These are phyloP conservation scores for Rhizomucor miehei DNA, from an alignment of 371 early-diverging fungal species.

Conservation along the genomic window DNA sequence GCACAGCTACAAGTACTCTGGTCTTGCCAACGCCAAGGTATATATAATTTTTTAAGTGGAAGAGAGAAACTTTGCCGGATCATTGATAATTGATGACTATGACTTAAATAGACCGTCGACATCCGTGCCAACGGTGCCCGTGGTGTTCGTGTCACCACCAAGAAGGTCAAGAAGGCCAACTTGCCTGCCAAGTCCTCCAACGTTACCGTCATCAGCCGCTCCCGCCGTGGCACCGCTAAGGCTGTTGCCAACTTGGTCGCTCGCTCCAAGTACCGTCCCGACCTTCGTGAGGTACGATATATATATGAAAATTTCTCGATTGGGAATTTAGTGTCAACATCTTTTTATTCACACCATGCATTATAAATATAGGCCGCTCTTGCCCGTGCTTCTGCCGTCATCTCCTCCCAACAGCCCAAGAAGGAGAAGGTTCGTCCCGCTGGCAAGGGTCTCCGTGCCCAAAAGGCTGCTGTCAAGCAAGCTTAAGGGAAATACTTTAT, in stretches of 20 bases:
- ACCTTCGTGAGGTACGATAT: slow-evolving; percentile 64
- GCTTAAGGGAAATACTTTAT: slow-evolving; percentile 12
- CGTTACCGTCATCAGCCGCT: slow-evolving; percentile 61
- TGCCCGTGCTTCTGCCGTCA: slow-evolving; percentile 77
- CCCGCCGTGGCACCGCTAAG: slow-evolving; percentile 69
- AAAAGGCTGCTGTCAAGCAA: slow-evolving; percentile 40
- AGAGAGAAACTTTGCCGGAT: not conserved
- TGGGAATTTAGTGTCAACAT: not conserved
- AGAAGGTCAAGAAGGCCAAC: slow-evolving; percentile 59
- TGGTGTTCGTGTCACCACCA: slow-evolving; percentile 64
- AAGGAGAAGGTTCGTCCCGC: slow-evolving; percentile 51
- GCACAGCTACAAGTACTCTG: slow-evolving; percentile 88
- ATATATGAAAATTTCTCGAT: not conserved
- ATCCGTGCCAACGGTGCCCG: slow-evolving; percentile 55
- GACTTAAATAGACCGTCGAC: slow-evolving; percentile 53
- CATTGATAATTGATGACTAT: not conserved
- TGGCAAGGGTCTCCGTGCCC: slow-evolving; percentile 40
- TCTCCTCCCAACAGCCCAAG: slow-evolving; percentile 68
- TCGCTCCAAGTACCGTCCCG: slow-evolving; percentile 70
- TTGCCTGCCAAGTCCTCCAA: slow-evolving; percentile 56
- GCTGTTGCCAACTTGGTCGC: slow-evolving; percentile 69
- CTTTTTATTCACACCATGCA: not conserved
- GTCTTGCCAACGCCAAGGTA: slow-evolving; percentile 79
- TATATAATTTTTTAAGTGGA: not conserved
- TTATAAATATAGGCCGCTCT: slow-evolving; percentile 63